These are phyloP conservation scores for Eucalyptus cloeziana DNA, from an alignment of 345 rosid genomes.

Conservation along the genomic window DNA sequence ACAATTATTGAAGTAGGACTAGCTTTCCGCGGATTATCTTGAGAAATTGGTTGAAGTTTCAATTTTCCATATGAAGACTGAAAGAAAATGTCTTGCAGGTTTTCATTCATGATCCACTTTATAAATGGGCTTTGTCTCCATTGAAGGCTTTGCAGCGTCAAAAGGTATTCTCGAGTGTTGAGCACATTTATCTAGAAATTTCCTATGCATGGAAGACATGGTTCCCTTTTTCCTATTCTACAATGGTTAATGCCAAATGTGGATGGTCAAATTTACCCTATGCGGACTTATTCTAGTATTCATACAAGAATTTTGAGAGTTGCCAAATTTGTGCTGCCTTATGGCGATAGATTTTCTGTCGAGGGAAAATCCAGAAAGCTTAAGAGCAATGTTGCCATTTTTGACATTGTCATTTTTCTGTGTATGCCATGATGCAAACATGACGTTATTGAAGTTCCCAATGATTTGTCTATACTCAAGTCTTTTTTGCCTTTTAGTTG, in stretches of 20 bases:
- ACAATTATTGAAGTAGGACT: conserved; percentile 86
- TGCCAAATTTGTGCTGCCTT: neutral
- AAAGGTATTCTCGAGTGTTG: conserved; percentile 38
- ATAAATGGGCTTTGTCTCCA: conserved; percentile 97
- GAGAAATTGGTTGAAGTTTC: neutral
- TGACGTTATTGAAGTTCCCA: neutral
- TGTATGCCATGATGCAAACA: neutral
- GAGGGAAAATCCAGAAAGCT: neutral
- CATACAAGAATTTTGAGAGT: neutral
- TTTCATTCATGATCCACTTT: conserved; percentile 95
- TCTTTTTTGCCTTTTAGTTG: neutral
- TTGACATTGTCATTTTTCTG: neutral
- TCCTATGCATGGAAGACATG: neutral
- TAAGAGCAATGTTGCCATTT: neutral
- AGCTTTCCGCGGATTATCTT: neutral
- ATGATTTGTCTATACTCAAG: neutral
- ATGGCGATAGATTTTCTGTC: neutral
- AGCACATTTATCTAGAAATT: neutral
- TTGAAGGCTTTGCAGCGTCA: conserved; percentile 98
- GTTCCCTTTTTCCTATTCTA: neutral
- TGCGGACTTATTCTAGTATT: neutral
- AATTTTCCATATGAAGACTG: neutral
- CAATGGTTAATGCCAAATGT: neutral
- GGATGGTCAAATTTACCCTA: neutral
- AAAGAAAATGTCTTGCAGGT: conserved; percentile 43